Evolutionary conservation across 495 filamentous ascomycete genomes (phyloP).

Genomic region (Aspergillus nanangensis): DNA sequence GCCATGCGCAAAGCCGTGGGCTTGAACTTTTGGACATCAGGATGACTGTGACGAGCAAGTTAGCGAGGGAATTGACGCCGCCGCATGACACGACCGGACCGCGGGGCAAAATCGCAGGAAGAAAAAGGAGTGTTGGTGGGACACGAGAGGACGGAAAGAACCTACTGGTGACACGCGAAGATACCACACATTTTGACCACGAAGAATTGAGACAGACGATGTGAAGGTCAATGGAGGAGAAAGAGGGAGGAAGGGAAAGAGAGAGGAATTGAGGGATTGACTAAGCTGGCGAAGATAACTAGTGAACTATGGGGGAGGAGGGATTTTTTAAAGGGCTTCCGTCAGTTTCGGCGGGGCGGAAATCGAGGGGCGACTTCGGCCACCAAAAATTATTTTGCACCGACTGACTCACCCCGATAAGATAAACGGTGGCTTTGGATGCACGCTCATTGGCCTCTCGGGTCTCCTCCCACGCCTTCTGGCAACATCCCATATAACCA

Average conservation of each 20-base stretch:
- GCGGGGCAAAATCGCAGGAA: constrained; percentile 6
- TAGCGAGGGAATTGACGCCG: constrained; percentile 12
- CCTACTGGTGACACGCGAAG: constrained; percentile 89
- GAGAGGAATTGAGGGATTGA: too few species aligned
- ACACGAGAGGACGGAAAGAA: too few species aligned
- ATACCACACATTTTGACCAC: constrained; percentile 65
- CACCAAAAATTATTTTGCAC: constrained; percentile 19
- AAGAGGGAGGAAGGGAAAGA: constrained; percentile 6
- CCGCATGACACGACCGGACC: constrained; percentile 1
- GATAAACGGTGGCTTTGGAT: constrained; percentile 26
- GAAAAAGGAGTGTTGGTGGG: constrained; percentile 11
- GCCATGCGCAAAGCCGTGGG: constrained; percentile 91
- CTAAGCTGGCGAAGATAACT: constrained; percentile 5
- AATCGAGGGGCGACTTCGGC: constrained; percentile 41
- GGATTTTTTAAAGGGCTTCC: constrained; percentile 29
- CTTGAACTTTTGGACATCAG: constrained; percentile 96
- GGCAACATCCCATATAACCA: background rate
- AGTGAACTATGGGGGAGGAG: constrained; percentile 14
- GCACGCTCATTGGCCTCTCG: constrained; percentile 10
- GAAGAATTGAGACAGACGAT: constrained; percentile 19
- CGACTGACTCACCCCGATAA: constrained; percentile 45
- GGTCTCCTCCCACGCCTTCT: background rate
- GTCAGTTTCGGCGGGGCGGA: constrained; percentile 27
- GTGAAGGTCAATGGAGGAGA: constrained; percentile 10
- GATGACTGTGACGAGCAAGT: constrained; percentile 61